Base-by-base conservation (phyloP, 2,329 filamentous ascomycete genomes). In the Sporothrix luriei region DNA sequence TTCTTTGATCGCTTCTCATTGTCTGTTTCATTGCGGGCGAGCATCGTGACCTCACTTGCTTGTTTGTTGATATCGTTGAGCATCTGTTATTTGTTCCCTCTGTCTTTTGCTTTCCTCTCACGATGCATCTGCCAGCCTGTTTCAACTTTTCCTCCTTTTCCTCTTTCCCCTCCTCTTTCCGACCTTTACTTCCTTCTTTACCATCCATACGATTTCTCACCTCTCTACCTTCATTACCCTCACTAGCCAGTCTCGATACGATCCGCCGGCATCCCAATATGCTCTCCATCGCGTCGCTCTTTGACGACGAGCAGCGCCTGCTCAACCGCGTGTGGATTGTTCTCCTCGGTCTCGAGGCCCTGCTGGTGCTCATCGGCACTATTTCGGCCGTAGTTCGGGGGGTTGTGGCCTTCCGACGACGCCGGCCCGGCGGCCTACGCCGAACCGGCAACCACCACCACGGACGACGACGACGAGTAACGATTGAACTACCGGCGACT, bases 241-340 rank as follows among this genome's bases (percentile, higher is more conserved):
- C 57, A n/a, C 49, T 57, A 10, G 61, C 51, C 29, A 49, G 61
- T 2, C 43, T 64, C 57, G n/a, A 62, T n/a, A 46, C 61, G 14
- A 55, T 69, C 24, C 64, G 57, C 21, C 54, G 59, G 13, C 68
- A 54, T n/a, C 62, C 68, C 48, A 65, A 21, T 16, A 74, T 74
- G 72, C 70, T 74, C 29, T 55, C 64, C 11, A 73, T 74, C 19
- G 73, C 68, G 6, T 72, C 69, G 5, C 72, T 76, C 57, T 70
- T 74, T 59, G 72, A 72, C 51, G 73, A 75, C 66, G 76, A 78
- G 66, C 73, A 78, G 72, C 69, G 74, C 62, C 66, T 77, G 38
- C 75, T 78, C 29, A 76, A 78, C 72, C 71, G 71, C 46, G 68
- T 78, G 40, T 78, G 77, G 77, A 74, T 77, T 43, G 71, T 73